phyloP scores from a whole-genome alignment of 371 early-diverging fungal species.

The Pancytospora philotis region DNA sequence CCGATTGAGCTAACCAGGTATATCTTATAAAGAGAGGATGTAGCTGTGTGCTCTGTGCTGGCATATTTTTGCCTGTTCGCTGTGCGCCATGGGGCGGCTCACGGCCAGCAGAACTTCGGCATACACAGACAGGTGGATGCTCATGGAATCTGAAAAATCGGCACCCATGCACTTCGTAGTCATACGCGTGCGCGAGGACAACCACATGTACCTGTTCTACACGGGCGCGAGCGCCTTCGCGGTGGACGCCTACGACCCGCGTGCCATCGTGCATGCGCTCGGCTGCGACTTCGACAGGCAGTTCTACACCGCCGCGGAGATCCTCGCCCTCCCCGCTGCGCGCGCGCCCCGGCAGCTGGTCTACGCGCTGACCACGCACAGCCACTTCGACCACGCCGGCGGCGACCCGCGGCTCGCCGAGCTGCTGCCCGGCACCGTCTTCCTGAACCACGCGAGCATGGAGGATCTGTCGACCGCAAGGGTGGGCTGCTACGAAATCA shows the following conservation, averaged over 20 bases:
- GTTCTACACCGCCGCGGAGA: conserved; percentile 23
- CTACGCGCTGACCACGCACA: conserved; percentile 55
- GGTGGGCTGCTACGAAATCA: too few relatives aligned
- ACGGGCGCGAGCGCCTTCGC: conserved; percentile 30
- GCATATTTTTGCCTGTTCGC: too few relatives aligned
- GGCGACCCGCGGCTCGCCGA: conserved; percentile 44
- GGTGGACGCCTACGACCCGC: conserved; percentile 35
- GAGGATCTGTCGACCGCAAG: too few relatives aligned
- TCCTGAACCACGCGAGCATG: conserved; percentile 14
- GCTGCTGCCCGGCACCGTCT: conserved; percentile 20
- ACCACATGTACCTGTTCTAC: conserved; percentile 47
- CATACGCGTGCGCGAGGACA: conserved; percentile 37
- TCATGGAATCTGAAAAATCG: too few relatives aligned
- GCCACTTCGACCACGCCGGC: conserved; percentile 52
- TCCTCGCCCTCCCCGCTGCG: conserved; percentile 3
- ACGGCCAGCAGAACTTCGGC: too few relatives aligned
- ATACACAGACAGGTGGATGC: too few relatives aligned
- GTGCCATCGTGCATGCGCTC: conserved; percentile 24
- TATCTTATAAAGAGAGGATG: neutral
- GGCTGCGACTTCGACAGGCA: conserved; percentile 10
- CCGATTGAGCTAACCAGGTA: conserved; percentile 38
- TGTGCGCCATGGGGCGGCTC: too few relatives aligned
- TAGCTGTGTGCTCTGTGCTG: too few relatives aligned
- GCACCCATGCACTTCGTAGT: conserved; percentile 23
- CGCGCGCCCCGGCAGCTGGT: conserved; percentile 20